phyloP scores from a whole-genome alignment of 2,329 filamentous ascomycete genomes.

The Aspergillus glaucus region DNA sequence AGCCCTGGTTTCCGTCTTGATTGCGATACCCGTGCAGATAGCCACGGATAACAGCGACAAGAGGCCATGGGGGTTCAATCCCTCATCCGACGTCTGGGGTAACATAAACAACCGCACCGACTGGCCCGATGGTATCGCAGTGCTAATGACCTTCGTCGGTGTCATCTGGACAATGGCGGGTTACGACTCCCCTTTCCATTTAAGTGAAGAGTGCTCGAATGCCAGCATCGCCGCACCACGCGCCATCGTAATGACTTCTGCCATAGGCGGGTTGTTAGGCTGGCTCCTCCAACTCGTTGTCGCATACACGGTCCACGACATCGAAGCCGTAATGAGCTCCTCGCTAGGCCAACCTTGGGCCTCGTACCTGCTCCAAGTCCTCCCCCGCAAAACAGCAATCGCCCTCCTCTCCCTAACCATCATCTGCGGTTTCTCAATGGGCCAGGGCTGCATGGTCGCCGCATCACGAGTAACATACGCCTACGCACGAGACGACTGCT shows the following conservation, averaged over 20 bases:
- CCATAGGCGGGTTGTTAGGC: conserved; percentile 59
- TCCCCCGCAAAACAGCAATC: conserved; percentile 55
- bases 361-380: conserved; percentile 60
- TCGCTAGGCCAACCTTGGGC: conserved; percentile 65
- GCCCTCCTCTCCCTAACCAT: conserved; percentile 61
- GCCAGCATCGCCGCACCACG: conserved; percentile 63
- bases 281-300: conserved; percentile 70
- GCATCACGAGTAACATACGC: conserved; percentile 64
- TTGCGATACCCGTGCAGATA: conserved; percentile 60
- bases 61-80: conserved; percentile 44
- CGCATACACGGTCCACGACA: conserved; percentile 64
- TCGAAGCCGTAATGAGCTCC: conserved; percentile 52
- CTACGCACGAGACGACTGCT: conserved; percentile 66
- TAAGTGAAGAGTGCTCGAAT: conserved; percentile 71
- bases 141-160: conserved; percentile 65
- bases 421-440: conserved; percentile 64
- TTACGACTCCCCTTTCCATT: conserved; percentile 64
- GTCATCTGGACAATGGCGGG: conserved; percentile 66
- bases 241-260: conserved; percentile 65
- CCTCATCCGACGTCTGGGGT: conserved; percentile 57
- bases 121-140: conserved; percentile 60
- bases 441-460: conserved; percentile 65
- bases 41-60: conserved; percentile 42
- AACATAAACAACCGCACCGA: conserved; percentile 60
- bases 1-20: conserved; percentile 59